Percentiles rank a stretch among this genome's conserved stretches.
Conservation (phyloP, 1,284 basidiomycete genomes). For the Hortiboletus rubellus region DNA sequence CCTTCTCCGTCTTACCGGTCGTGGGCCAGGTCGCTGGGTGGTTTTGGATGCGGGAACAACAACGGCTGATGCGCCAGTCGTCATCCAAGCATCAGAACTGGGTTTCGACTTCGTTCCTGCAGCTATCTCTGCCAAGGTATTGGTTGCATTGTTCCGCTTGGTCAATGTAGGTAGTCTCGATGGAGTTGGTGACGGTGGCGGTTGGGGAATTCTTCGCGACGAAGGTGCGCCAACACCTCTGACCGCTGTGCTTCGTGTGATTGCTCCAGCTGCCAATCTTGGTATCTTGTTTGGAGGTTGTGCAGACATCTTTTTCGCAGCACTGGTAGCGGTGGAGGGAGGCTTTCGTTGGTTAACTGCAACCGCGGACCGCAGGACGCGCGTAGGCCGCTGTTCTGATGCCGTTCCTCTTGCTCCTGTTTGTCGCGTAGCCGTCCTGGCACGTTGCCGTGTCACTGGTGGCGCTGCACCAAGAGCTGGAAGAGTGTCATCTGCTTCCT, state of each 20-base stretch:
- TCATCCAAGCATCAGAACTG: slow-evolving; percentile 67
- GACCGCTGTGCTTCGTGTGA: slow-evolving; percentile 34
- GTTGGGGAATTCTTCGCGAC: slow-evolving; percentile 39
- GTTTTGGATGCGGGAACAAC: slow-evolving; percentile 67
- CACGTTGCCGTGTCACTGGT: slow-evolving; percentile 40
- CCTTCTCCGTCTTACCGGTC: slow-evolving; percentile 67
- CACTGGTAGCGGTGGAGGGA: slow-evolving; percentile 42
- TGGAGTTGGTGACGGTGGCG: slow-evolving; percentile 60
- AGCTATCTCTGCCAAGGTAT: slow-evolving; percentile 54
- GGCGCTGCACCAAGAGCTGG: slow-evolving; percentile 58
- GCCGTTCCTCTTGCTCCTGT: slow-evolving; percentile 49
- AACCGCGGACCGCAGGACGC: slow-evolving; percentile 71
- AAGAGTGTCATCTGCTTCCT: slow-evolving; percentile 58
- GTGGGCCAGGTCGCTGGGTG: slow-evolving; percentile 62
- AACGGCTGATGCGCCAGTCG: slow-evolving; percentile 63
- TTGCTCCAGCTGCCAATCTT: slow-evolving; percentile 59
- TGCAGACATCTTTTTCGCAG: slow-evolving; percentile 33
- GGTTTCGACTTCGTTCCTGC: slow-evolving; percentile 36
- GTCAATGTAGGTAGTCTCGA: slow-evolving; percentile 72
- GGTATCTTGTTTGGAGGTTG: slow-evolving; percentile 77
- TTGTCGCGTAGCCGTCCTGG: slow-evolving; percentile 45
- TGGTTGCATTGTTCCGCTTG: slow-evolving; percentile 53
- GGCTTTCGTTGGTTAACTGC: slow-evolving; percentile 36
- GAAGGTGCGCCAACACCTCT: slow-evolving; percentile 46
- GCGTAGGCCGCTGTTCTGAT: slow-evolving; percentile 68